phyloP scores from a whole-genome alignment of 352 stramenopile genomes.

The Phytophthora palmivora region DNA sequence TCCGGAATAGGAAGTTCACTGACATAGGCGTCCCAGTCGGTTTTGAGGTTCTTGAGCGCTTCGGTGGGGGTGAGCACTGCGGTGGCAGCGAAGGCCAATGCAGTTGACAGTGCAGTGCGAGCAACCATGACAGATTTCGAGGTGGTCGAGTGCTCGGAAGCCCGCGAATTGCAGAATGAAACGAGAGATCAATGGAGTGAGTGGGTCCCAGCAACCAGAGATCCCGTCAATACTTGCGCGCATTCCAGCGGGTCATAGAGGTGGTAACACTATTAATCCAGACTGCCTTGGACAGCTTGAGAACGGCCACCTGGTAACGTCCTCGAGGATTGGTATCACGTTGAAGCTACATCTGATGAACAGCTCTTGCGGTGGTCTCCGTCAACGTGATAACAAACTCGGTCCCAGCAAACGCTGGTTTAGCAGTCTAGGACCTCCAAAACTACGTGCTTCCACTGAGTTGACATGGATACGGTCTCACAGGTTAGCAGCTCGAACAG shows the following conservation, averaged over 20 bases:
- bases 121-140: slow-evolving; percentile 21
- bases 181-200: slow-evolving; percentile 2
- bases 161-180: slow-evolving; percentile 36
- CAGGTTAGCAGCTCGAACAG: neutral
- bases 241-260: slow-evolving; percentile 1
- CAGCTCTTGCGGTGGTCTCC: neutral
- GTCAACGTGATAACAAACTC: slow-evolving; percentile 10
- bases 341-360: slow-evolving; percentile 12
- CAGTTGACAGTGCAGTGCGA: slow-evolving; percentile 17
- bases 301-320: slow-evolving; percentile 26
- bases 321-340: too few species aligned
- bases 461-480: neutral
- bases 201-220: slow-evolving; percentile 6
- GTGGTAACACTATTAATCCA: slow-evolving; percentile 21
- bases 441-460: neutral
- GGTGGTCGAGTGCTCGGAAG: slow-evolving; percentile 19
- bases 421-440: slow-evolving; percentile 3
- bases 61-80: slow-evolving; percentile 17
- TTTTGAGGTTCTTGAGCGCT: slow-evolving; percentile 45
- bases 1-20: slow-evolving; percentile 47
- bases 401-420: neutral
- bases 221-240: slow-evolving; percentile 9
- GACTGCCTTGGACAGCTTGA: slow-evolving; percentile 14
- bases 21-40: slow-evolving; percentile 51
- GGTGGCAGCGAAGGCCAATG: slow-evolving; percentile 17